Evolutionary conservation across 352 stramenopile genomes (phyloP), one percentile per base, ranked within the genome.

Genomic region (Globisporangium splendens): DNA sequence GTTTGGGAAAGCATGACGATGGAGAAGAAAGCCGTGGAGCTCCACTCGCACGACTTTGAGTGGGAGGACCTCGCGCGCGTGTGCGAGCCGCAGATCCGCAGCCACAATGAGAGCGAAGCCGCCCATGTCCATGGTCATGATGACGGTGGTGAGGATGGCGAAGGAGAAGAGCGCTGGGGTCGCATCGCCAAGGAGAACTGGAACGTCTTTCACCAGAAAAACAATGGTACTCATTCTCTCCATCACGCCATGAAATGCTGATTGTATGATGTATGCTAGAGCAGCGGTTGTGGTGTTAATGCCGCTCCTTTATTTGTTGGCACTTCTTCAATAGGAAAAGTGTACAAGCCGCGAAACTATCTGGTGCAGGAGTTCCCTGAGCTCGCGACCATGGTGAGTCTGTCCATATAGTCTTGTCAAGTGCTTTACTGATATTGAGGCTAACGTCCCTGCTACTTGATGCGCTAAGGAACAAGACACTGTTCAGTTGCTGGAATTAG

Each of bases 341-440:
- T 75, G 8, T 93, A 93, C 71, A 93, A 90, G 63, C 77, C 83
- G 20, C 83, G 83, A 46, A 91, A 91, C 54, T 93, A 93, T 63
- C 68, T 93, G 14, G 66, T 83, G 41, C 87, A 84, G 61, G 83
- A 91, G 63, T 93, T 93, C 41, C 83, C 83, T 0, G 83, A 91
- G 63, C 74, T 93, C n/a, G n/a, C 62, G 2, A 59, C 24, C 13
- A 52, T 61, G 59, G 72, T 79, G 54, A 57, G 56, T 46, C 12
- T 17, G 22, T 57, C 2, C 18, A 18, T 41, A 17, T 31, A 21
- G 28, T 35, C 15, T 7, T 18, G 17, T 20, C 14, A 11, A 20
- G 31, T 17, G 35, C 20, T 33, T 22, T n/a, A n/a, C n/a, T n/a
- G n/a, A n/a, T n/a, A n/a, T n/a, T n/a, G n/a, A n/a, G n/a, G n/a